These are phyloP conservation scores for Piedraia hortae DNA, from an alignment of 2,329 filamentous ascomycete genomes.

Conservation along the genomic window DNA sequence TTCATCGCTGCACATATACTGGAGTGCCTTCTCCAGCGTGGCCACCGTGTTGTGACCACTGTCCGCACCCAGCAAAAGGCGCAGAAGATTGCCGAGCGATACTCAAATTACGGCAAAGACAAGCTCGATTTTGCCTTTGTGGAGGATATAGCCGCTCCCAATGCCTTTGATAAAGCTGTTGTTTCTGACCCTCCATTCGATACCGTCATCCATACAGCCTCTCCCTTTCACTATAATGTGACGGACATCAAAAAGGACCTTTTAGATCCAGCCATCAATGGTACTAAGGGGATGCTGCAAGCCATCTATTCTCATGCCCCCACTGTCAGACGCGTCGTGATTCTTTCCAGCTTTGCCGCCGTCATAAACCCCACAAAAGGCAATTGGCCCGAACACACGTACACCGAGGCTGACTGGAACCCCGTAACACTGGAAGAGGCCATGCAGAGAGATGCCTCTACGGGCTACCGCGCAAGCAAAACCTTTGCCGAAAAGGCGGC, in stretches of 20 bases:
- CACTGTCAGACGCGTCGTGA: slow-evolving; percentile 43
- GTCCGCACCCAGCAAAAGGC: slow-evolving; percentile 34
- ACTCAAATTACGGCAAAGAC: slow-evolving; percentile 23
- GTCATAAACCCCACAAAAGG: slow-evolving; percentile 31
- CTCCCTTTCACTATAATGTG: slow-evolving; percentile 47
- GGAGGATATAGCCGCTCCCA: slow-evolving; percentile 39
- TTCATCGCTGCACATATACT: slow-evolving; percentile 40
- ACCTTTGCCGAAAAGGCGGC: slow-evolving; percentile 30
- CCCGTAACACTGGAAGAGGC: slow-evolving; percentile 26
- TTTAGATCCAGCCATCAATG: slow-evolving; percentile 33
- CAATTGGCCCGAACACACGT: slow-evolving; percentile 20
- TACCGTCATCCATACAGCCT: slow-evolving; percentile 46
- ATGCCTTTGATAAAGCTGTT: slow-evolving; percentile 36
- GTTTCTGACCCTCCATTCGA: slow-evolving; percentile 38
- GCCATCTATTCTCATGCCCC: slow-evolving; percentile 32
- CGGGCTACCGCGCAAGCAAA: slow-evolving; percentile 27
- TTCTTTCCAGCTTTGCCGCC: slow-evolving; percentile 42
- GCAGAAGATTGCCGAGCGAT: slow-evolving; percentile 28
- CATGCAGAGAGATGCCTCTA: slow-evolving; percentile 14
- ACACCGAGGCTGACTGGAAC: slow-evolving; percentile 30
- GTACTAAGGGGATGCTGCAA: slow-evolving; percentile 33
- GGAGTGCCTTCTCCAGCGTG: slow-evolving; percentile 26
- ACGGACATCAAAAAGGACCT: slow-evolving; percentile 39
- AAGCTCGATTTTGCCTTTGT: slow-evolving; percentile 40
- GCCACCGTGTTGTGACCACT: slow-evolving; percentile 33